phyloP scores from a whole-genome alignment of 2,329 filamentous ascomycete species.

The Aspergillus terreus region DNA sequence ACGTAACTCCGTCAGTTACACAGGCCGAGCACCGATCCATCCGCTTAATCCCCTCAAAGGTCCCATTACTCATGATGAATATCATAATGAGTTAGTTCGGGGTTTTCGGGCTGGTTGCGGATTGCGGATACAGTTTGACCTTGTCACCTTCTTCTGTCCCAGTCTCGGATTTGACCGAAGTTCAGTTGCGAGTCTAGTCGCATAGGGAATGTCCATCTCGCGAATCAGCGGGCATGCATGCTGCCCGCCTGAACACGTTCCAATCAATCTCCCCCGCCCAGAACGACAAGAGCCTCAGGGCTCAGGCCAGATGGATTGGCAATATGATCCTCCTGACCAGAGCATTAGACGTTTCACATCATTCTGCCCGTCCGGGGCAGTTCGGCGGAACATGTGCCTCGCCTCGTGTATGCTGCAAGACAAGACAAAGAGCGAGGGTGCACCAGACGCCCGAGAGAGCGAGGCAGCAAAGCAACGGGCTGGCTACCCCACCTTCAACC shows the following conservation, averaged over 20 bases:
- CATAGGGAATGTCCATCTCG: too few species aligned
- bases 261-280: too few species aligned
- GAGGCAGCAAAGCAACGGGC: neutral
- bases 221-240: too few species aligned
- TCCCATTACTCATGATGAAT: neutral
- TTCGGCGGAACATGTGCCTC: neutral
- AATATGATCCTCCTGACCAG: neutral
- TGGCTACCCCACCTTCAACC: too few species aligned
- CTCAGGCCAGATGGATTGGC: neutral
- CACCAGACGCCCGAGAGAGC: too few species aligned
- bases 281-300: too few species aligned
- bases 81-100: neutral
- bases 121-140: too few species aligned
- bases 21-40: neutral
- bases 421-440: neutral
- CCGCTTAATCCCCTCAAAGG: neutral
- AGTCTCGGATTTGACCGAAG: too few species aligned
- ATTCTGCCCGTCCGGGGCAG: neutral
- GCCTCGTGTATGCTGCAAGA: neutral
- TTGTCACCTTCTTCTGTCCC: too few species aligned
- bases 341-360: neutral
- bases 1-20: slow-evolving; percentile 3
- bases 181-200: too few species aligned
- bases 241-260: too few species aligned
- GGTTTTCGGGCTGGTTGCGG: neutral